Conservation (phyloP, 192 early-diverging fungal genomes). For the Funneliformis geosporum region DNA sequence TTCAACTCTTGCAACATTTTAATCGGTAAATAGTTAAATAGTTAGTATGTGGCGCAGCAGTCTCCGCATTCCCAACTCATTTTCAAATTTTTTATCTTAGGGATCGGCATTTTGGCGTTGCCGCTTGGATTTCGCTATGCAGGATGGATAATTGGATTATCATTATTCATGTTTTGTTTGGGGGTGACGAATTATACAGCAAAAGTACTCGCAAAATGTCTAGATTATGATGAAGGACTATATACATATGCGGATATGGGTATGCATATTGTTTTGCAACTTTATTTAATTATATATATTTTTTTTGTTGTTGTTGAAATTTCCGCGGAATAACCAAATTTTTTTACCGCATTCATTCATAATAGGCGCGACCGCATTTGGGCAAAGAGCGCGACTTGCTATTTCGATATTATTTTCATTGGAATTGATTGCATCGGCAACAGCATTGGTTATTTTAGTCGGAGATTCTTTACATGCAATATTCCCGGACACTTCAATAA, state of each 20-base stretch:
- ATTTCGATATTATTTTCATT: slow-evolving; percentile 42
- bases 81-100: slow-evolving; percentile 6
- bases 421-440: slow-evolving; percentile 45
- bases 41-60: too few relatives aligned
- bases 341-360: neutral
- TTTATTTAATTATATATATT: too few relatives aligned
- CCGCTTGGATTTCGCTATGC: slow-evolving; percentile 59
- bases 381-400: slow-evolving; percentile 32
- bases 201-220: slow-evolving; percentile 59
- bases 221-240: slow-evolving; percentile 34
- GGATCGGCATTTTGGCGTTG: slow-evolving; percentile 65
- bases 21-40: slow-evolving; percentile 35
- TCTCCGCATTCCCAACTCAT: neutral
- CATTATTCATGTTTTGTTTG: slow-evolving; percentile 49
- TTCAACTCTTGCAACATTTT: slow-evolving; percentile 66
- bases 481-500: slow-evolving; percentile 37
- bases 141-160: slow-evolving; percentile 62
- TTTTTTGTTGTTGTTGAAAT: too few relatives aligned
- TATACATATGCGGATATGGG: slow-evolving; percentile 52
- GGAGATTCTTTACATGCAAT: slow-evolving; percentile 41
- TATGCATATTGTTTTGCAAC: neutral
- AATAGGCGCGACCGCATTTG: slow-evolving; percentile 47
- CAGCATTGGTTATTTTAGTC: slow-evolving; percentile 45
- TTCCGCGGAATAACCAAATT: neutral
- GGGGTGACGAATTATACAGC: slow-evolving; percentile 58